Base-by-base conservation (phyloP, 2,329 filamentous ascomycete genomes). In the Thelonectria discophora region DNA sequence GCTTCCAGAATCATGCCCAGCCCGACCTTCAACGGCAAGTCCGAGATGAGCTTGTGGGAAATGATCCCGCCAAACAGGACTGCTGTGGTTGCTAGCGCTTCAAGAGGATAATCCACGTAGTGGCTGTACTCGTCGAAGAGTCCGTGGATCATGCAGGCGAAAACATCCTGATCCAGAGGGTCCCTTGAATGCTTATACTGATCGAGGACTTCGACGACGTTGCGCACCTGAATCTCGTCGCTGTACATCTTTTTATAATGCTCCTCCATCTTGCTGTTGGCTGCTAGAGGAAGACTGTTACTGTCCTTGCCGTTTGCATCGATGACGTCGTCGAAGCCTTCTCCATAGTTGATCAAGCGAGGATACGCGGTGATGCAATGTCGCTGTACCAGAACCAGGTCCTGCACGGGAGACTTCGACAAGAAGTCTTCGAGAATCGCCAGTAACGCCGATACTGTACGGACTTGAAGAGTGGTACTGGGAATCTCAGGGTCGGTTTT, bases 161-260 rank as follows among this genome's bases (percentile, higher is more conserved):
- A 99, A 7, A 97, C 86, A 74, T 99, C 95, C 75, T 98, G 95
- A 63, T 97, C 93, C 15, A 90, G 81, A 2, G 92, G 85, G 62
- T 95, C 91, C 49, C 88, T 87, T 0, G 96, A 98, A 58, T 88
- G 88, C 76, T 99, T 98, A 80, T 97, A 97, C 58, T 87, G 86
- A 65, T 93, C 89, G 72, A 99, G 86, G 40, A 93, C 87, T 64
- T 91, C 89, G 53, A 99, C 90, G 66, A 99, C 91, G 56, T 92
- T 88, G 57, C 92, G 88, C 17, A 97, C 91, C 65, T 94, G 90
- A 18, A 94, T 88, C 68, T 97, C 93, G 67, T 92, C 90, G 67
- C 92, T 91, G 75, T 99, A 99, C 94, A 99, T 98, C 72, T 92
- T 92, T 78, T 97, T 97, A 77, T 97, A 99, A 65, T 97, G 90